These are phyloP conservation scores for Allomyces javanicus DNA, from an alignment of 192 early-diverging fungal species.

Conservation along the genomic window DNA sequence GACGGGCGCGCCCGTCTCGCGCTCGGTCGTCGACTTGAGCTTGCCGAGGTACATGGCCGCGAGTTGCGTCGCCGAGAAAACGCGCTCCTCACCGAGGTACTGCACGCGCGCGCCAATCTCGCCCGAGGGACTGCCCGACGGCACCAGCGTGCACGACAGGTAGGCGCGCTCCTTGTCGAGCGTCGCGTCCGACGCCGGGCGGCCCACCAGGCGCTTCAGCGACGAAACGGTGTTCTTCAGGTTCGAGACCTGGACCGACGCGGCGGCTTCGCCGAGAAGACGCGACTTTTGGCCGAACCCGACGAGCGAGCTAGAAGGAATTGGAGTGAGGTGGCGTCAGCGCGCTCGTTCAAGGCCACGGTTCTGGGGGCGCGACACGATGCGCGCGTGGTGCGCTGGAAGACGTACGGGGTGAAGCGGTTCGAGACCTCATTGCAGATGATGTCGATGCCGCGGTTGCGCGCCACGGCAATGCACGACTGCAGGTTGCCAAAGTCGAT, in stretches of 20 bases:
- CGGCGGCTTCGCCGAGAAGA: conserved; percentile 84
- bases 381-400: background rate
- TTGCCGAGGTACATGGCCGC: conserved; percentile 84
- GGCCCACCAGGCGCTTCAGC: conserved; percentile 81
- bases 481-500: conserved; percentile 95
- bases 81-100: conserved; percentile 54
- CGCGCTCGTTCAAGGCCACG: background rate
- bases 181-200: conserved; percentile 58
- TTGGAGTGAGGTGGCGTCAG: background rate
- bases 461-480: conserved; percentile 86
- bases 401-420: conserved; percentile 57
- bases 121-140: conserved; percentile 12
- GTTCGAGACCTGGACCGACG: conserved; percentile 88
- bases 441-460: conserved; percentile 96
- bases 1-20: conserved; percentile 64
- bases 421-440: conserved; percentile 93
- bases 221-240: conserved; percentile 84
- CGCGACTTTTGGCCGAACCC: conserved; percentile 91
- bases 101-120: conserved; percentile 71
- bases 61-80: conserved; percentile 75
- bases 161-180: conserved; percentile 51
- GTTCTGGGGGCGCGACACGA: background rate
- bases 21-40: conserved; percentile 70
- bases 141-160: background rate
- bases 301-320: conserved; percentile 37